phyloP scores from a whole-genome alignment of 2,329 filamentous ascomycete species.

The Huntiella bhutanensis region DNA sequence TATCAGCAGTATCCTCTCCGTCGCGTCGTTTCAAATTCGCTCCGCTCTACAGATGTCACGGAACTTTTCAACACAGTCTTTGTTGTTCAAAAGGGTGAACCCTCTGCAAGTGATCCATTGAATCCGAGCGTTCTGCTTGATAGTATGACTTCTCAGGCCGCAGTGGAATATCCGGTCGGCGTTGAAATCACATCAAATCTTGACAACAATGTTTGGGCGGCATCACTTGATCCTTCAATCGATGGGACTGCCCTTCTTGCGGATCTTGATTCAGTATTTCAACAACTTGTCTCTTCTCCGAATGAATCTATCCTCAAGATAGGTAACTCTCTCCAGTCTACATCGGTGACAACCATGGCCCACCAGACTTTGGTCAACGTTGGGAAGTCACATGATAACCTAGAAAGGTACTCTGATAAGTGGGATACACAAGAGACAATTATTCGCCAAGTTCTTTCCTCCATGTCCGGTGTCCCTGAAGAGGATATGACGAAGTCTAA shows the following conservation, averaged over 20 bases:
- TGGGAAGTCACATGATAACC: neutral
- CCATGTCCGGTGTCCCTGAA: slow-evolving; percentile 41
- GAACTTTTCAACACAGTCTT: slow-evolving; percentile 38
- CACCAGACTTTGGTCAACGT: neutral
- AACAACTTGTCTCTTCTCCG: neutral
- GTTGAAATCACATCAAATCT: slow-evolving; percentile 54
- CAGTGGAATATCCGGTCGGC: slow-evolving; percentile 66
- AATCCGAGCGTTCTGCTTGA: neutral
- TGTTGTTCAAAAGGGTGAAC: slow-evolving; percentile 22
- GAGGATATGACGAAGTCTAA: slow-evolving; percentile 38
- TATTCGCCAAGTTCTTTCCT: slow-evolving; percentile 30
- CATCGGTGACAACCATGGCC: neutral
- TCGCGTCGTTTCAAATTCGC: slow-evolving; percentile 26
- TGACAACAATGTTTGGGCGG: slow-evolving; percentile 45
- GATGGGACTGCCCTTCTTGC: slow-evolving; percentile 34
- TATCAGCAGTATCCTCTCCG: slow-evolving; percentile 64
- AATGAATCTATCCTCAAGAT: neutral
- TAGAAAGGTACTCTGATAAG: slow-evolving; percentile 1
- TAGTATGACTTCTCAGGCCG: slow-evolving; percentile 18
- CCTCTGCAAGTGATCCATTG: neutral
- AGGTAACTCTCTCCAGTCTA: neutral
- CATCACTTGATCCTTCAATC: slow-evolving; percentile 45
- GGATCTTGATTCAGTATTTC: slow-evolving; percentile 31
- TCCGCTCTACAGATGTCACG: slow-evolving; percentile 8
- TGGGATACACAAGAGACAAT: slow-evolving; percentile 21